These are phyloP conservation scores for Sarocladium oryzae DNA, from an alignment of 2,329 filamentous ascomycete genomes.

Conservation along the genomic window DNA sequence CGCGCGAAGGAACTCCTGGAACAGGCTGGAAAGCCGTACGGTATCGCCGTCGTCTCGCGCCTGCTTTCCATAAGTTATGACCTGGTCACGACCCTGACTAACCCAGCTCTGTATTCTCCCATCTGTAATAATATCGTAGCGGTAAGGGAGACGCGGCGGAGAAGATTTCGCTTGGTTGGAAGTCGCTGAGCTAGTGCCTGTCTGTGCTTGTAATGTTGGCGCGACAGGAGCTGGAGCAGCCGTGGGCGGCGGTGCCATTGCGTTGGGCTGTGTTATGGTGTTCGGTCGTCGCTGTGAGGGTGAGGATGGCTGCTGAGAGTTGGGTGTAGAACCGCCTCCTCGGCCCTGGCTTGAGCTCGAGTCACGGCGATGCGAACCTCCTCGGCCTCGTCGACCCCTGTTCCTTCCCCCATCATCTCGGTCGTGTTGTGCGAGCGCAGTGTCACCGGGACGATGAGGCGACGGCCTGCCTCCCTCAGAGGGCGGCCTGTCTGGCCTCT, in stretches of 20 bases:
- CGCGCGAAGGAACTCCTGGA: slow-evolving; percentile 78
- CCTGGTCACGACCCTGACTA: slow-evolving; percentile 55
- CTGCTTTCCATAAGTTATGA: slow-evolving; percentile 59
- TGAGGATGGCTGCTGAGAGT: not conserved
- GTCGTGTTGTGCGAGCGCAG: slow-evolving; percentile 50
- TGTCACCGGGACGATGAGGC: slow-evolving; percentile 56
- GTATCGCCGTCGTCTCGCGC: slow-evolving; percentile 63
- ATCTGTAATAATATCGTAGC: slow-evolving; percentile 71
- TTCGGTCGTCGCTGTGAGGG: slow-evolving; percentile 5
- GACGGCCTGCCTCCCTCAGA: slow-evolving; percentile 49
- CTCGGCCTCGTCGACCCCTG: slow-evolving; percentile 35
- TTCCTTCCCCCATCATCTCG: slow-evolving; percentile 42
- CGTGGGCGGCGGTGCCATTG: slow-evolving; percentile 14
- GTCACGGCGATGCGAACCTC: slow-evolving; percentile 11
- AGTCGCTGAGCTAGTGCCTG: slow-evolving; percentile 13
- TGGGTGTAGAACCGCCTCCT: not conserved
- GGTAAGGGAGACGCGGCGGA: slow-evolving; percentile 40
- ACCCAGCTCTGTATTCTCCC: slow-evolving; percentile 63
- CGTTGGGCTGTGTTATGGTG: not conserved
- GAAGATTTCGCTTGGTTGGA: slow-evolving; percentile 12
- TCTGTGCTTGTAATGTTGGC: slow-evolving; percentile 14
- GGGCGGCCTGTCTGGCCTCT: slow-evolving; percentile 46
- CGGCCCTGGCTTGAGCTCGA: slow-evolving; percentile 9
- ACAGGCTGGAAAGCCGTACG: slow-evolving; percentile 62
- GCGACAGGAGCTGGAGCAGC: slow-evolving; percentile 15